Base-by-base conservation (phyloP, 345 rosid genomes). In the Aquilaria yunnanensis region DNA sequence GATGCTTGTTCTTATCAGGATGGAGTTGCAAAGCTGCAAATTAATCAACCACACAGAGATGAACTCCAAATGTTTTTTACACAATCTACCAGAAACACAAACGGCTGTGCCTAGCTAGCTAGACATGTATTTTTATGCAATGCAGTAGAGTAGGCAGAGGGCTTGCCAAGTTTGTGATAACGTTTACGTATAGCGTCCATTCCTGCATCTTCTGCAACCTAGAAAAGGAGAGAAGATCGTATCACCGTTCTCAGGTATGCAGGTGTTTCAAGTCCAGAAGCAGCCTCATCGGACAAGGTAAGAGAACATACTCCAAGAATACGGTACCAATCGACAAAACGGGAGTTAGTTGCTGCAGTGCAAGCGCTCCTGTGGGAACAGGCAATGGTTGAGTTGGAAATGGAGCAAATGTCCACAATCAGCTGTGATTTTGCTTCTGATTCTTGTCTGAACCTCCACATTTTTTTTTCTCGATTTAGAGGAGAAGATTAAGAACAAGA, bases 1-100 rank as follows among this genome's bases (percentile, higher is more conserved):
- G 96, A 54, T 88, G 94, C 47, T 63, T 74, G 71, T 91, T 91
- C 85, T 91, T 91, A 67, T 91, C 97, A 0, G 97, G 97, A 67
- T 91, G 97, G 75, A 86, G 76, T 72, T 81, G 92, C 83, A 91
- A 66, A 68, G 94, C 97, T 88, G 82, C 64, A 54, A 2, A 63
- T 30, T 41, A 9, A 63, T 37, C 5, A 11, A 30, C 12, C 53
- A 50, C 53, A 50, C 23, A 14, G 61, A 9, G 12, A 13, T 30
- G 43, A 43, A 54, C 13, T 31, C 2, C 51, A 1, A 5, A 51
- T 16, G n/a, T 51, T 2, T 11, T 1, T 14, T n/a, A 47, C 9
- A 9, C 8, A 37, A 37, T 37, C 43, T 37, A n/a, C 23, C 13
- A 37, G 59, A 63, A 50, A 73, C n/a, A 43, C 1, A 48, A 67